A percentile compares a stretch with the other conserved stretches of the same genome.
phyloP scores from a whole-genome alignment of 306 rosid genomes.

The Malus domestica region DNA sequence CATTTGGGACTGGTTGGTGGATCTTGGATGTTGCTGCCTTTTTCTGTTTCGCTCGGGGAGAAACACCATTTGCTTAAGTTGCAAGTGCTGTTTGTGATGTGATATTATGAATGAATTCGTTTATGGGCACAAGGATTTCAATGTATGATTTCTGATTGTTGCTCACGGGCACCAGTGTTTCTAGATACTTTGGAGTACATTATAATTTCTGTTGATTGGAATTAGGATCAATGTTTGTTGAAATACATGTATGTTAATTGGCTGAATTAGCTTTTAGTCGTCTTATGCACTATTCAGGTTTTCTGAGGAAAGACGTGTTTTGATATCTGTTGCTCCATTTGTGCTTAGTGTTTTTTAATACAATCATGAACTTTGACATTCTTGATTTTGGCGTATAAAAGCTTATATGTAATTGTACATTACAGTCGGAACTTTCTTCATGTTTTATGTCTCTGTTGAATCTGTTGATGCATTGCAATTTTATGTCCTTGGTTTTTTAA shows the following conservation, averaged over 20 bases:
- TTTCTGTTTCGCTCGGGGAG: background rate
- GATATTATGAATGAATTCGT: background rate
- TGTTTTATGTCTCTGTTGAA: background rate
- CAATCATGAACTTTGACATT: background rate
- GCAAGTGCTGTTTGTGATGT: background rate
- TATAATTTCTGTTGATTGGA: background rate
- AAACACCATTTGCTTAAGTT: background rate
- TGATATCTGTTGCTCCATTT: background rate
- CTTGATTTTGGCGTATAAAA: background rate
- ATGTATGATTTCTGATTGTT: background rate
- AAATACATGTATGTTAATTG: background rate
- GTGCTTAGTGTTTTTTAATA: background rate
- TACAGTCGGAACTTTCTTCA: background rate
- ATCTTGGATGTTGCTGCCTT: background rate
- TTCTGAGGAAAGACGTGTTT: background rate
- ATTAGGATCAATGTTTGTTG: background rate
- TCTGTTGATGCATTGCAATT: background rate
- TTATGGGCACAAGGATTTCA: background rate
- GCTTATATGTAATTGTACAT: background rate
- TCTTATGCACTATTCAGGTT: background rate
- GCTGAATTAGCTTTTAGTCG: background rate
- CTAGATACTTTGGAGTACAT: too few species aligned
- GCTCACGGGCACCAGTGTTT: background rate
- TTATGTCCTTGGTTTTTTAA: background rate
- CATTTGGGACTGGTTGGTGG: background rate